Evolutionary conservation across 2,329 filamentous ascomycete genomes (phyloP), one percentile per base, ranked within the genome.

Genomic region (Geosmithia morbida): DNA sequence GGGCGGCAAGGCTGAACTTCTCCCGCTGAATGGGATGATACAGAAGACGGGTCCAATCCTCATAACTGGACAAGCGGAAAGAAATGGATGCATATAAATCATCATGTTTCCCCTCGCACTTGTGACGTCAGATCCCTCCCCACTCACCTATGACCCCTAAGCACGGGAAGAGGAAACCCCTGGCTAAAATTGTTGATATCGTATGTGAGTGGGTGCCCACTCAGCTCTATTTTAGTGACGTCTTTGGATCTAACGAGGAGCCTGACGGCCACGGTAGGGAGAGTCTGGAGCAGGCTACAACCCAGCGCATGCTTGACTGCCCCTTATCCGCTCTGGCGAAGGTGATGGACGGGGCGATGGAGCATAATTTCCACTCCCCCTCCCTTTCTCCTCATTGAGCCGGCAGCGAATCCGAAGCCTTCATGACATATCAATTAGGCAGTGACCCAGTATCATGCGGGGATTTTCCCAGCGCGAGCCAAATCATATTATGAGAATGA

Each of bases 31-130:
- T 87, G 85, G 54, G 81, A 85, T 20, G 80, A 81, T 1, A 68
- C 69, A 0, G 74, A 81, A 50, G 83, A 87, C 60, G 78, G 78
- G 0, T 82, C 84, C 55, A 66, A 70, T 10, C 81, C 82, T 0
- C 52, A 78, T 41, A 87, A 87, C 59, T 87, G 83, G 83, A 66
- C 74, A 0, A 74, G 73, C 46, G 64, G 63, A 54, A 86, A 85
- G 61, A 85, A 85, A 59, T 61, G 77, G 17, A 57, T 70, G 46
- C 54, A 58, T 48, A 76, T 72, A 57, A 57, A 57, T 64, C 62
- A 10, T 69, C 61, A 7, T 68, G 61, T 64, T 64, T 61, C 0
- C 67, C 61, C 1, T 64, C 61, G 6, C 53, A 57, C 20, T 81
- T 76, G 16, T 44, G 17, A 49, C 46, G 47, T 44, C 48, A 45